Evolutionary conservation across 257 asterid species (phyloP).

Genomic region (Solanum arcanum): DNA sequence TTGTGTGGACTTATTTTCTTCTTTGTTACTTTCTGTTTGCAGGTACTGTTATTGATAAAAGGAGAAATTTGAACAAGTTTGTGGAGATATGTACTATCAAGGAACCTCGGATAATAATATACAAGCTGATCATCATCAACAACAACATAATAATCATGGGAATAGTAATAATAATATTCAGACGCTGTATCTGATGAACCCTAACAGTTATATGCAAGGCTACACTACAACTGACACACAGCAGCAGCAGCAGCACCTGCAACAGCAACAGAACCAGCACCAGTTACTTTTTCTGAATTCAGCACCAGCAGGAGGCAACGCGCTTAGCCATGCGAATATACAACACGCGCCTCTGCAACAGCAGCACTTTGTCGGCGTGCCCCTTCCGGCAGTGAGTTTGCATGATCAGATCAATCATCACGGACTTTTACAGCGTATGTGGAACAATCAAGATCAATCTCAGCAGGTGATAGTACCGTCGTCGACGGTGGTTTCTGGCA

Average conservation of each 20-base stretch:
- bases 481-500: background rate
- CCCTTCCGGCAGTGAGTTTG: constrained; percentile 5
- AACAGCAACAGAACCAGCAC: background rate
- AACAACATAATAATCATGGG: background rate
- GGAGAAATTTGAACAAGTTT: background rate
- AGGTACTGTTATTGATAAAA: background rate
- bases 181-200: constrained; percentile 66
- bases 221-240: constrained; percentile 14
- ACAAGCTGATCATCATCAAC: background rate
- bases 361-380: constrained; percentile 31
- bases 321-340: constrained; percentile 5
- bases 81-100: constrained; percentile 37
- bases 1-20: constrained; percentile 8
- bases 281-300: constrained; percentile 27
- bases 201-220: constrained; percentile 22
- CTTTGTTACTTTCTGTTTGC: background rate
- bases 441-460: background rate
- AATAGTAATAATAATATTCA: constrained; percentile 33
- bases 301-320: background rate
- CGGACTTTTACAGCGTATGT: background rate
- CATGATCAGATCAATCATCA: constrained; percentile 1
- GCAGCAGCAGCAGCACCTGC: constrained; percentile 1
- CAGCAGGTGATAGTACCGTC: constrained; percentile 11
- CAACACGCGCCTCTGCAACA: constrained; percentile 32
- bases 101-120: constrained; percentile 41